Conservation (phyloP, 345 rosid species). For the Eucalyptus camaldulensis region DNA sequence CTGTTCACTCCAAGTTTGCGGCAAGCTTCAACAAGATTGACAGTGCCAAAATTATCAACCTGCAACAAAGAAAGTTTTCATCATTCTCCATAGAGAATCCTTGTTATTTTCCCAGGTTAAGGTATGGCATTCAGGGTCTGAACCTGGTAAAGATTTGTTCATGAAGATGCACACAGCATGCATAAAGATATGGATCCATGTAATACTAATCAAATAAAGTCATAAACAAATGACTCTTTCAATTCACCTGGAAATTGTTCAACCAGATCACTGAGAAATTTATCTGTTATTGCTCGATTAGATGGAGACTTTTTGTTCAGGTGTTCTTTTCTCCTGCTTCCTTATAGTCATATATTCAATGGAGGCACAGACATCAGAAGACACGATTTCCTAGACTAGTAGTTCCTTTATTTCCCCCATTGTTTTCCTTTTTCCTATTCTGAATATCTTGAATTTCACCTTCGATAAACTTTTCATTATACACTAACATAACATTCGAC, state of each 20-base stretch:
- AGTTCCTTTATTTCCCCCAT: not conserved
- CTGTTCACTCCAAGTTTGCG: constrained; percentile 45
- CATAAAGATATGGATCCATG: not conserved
- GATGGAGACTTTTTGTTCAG: not conserved
- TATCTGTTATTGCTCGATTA: not conserved
- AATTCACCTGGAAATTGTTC: not conserved
- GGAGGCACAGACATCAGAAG: not conserved
- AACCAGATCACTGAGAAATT: not conserved
- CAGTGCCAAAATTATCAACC: constrained; percentile 82
- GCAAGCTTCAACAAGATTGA: constrained; percentile 83
- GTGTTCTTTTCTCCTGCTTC: not conserved
- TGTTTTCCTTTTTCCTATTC: not conserved
- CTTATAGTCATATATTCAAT: not conserved
- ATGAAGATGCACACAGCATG: not conserved
- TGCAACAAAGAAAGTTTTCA: not conserved
- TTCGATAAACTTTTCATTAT: not conserved
- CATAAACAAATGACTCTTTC: not conserved
- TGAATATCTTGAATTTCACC: not conserved
- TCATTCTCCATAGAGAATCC: not conserved
- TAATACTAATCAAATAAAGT: not conserved
- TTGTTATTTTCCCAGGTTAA: not conserved
- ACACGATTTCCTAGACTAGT: not conserved
- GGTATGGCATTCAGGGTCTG: not conserved
- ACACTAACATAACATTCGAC: not conserved
- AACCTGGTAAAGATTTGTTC: not conserved